Percentiles rank a stretch among this genome's conserved stretches.
phyloP scores from a whole-genome alignment of 768 basidiomycete genomes.

The Mycena albidolilacea region DNA sequence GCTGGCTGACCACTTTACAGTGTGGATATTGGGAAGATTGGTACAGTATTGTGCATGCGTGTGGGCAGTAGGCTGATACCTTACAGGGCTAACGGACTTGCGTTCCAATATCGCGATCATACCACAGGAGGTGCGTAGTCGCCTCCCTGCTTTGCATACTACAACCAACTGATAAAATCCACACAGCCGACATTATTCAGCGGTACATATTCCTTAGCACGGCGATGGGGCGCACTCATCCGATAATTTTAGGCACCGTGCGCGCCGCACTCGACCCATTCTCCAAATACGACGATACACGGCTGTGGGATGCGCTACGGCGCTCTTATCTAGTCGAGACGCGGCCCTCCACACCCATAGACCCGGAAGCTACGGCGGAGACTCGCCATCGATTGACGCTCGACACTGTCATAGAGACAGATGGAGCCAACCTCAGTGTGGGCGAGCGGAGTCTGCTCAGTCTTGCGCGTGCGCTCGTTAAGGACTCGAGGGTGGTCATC shows the following conservation, averaged over 20 bases:
- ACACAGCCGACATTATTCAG: slow-evolving; percentile 68
- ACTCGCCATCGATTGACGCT: slow-evolving; percentile 66
- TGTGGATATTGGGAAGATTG: neutral
- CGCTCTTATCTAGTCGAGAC: slow-evolving; percentile 62
- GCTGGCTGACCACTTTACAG: neutral
- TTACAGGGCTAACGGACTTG: slow-evolving; percentile 64
- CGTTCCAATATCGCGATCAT: slow-evolving; percentile 74
- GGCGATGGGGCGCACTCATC: neutral
- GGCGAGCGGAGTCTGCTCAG: slow-evolving; percentile 82
- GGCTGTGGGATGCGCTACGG: slow-evolving; percentile 80
- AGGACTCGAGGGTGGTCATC: slow-evolving; percentile 81
- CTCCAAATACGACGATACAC: slow-evolving; percentile 73
- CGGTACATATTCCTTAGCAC: slow-evolving; percentile 49
- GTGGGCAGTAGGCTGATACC: neutral
- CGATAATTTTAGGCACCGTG: slow-evolving; percentile 10
- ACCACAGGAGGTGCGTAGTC: slow-evolving; percentile 71
- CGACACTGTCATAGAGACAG: slow-evolving; percentile 81
- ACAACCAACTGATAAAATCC: neutral
- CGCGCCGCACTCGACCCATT: slow-evolving; percentile 60
- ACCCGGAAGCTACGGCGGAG: slow-evolving; percentile 59
- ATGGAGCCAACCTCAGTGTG: slow-evolving; percentile 82
- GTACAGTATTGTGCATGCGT: neutral
- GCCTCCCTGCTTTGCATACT: too few relatives aligned
- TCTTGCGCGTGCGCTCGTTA: slow-evolving; percentile 81
- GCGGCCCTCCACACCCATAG: slow-evolving; percentile 28